Evolutionary conservation across 1,284 basidiomycete species (phyloP).

Genomic region (Rhizopogon parksii): DNA sequence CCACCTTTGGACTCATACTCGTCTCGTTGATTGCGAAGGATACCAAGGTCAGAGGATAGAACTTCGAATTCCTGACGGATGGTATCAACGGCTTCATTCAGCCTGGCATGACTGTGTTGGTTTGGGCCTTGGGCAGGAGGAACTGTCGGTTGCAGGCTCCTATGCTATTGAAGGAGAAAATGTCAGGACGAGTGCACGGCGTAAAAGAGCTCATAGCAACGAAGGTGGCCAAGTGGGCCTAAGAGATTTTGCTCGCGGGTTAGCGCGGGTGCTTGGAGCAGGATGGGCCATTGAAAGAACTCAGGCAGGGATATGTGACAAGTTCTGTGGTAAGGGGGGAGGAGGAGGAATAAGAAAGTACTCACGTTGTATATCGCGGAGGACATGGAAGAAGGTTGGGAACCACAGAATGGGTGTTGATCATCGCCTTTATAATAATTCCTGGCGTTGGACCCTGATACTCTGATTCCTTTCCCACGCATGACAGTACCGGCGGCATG

Average conservation of each 20-base stretch:
- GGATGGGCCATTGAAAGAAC: neutral
- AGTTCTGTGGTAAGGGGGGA: neutral
- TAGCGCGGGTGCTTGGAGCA: slow-evolving; percentile 5
- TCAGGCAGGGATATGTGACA: neutral
- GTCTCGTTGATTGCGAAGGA: slow-evolving; percentile 75
- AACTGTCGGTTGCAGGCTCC: slow-evolving; percentile 56
- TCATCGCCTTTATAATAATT: slow-evolving; percentile 35
- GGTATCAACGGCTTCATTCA: slow-evolving; percentile 78
- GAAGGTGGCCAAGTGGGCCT: slow-evolving; percentile 4
- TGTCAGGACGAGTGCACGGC: slow-evolving; percentile 14
- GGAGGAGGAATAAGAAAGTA: slow-evolving; percentile 9
- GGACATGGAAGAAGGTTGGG: slow-evolving; percentile 34
- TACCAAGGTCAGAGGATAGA: slow-evolving; percentile 61
- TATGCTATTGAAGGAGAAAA: slow-evolving; percentile 41
- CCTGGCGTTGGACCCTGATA: slow-evolving; percentile 28
- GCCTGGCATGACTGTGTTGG: slow-evolving; percentile 38
- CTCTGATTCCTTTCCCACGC: slow-evolving; percentile 30
- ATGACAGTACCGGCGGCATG: slow-evolving; percentile 30
- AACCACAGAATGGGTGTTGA: slow-evolving; percentile 32
- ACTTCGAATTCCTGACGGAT: slow-evolving; percentile 85
- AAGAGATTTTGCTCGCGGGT: slow-evolving; percentile 23
- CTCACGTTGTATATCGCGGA: slow-evolving; percentile 44
- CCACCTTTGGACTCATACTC: slow-evolving; percentile 85
- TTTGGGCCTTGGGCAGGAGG: slow-evolving; percentile 38
- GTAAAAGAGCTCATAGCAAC: neutral